These are phyloP conservation scores for Aspergillus sclerotialis DNA, from an alignment of 2,329 filamentous ascomycete genomes.

Conservation along the genomic window DNA sequence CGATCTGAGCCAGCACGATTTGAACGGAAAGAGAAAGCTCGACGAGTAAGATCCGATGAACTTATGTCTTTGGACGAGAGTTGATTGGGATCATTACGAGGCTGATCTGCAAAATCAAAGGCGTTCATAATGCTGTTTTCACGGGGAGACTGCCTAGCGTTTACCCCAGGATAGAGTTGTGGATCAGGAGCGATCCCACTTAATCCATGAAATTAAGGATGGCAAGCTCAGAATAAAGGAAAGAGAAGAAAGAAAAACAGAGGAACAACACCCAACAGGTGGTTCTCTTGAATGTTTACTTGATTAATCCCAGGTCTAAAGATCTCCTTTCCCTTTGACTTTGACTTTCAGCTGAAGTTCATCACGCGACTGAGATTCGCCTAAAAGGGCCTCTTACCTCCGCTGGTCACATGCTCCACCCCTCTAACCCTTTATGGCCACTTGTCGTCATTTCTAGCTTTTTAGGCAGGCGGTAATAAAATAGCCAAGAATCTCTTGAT, in stretches of 20 bases:
- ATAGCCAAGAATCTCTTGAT: not conserved
- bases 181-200: slow-evolving; percentile 1
- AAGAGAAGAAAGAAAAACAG: not conserved
- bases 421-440: not conserved
- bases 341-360: not conserved
- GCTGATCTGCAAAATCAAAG: slow-evolving; percentile 18
- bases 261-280: not conserved
- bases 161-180: slow-evolving; percentile 2
- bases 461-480: not conserved
- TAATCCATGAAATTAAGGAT: no score
- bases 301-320: no score
- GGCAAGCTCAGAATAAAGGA: not conserved
- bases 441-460: not conserved
- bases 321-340: not conserved
- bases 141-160: slow-evolving; percentile 2
- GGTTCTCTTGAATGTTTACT: no score
- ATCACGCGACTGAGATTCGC: not conserved
- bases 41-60: slow-evolving; percentile 15
- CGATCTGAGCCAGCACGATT: slow-evolving; percentile 8
- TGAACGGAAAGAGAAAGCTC: slow-evolving; percentile 14
- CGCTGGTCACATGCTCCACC: not conserved
- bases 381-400: not conserved
- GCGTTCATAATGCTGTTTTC: slow-evolving; percentile 31
- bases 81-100: slow-evolving; percentile 11
- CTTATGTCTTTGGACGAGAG: slow-evolving; percentile 8